Percentiles rank a stretch among this genome's conserved stretches.
These are phyloP conservation scores for Diatrype stigma DNA, from an alignment of 2,329 filamentous ascomycete genomes.

Conservation along the genomic window DNA sequence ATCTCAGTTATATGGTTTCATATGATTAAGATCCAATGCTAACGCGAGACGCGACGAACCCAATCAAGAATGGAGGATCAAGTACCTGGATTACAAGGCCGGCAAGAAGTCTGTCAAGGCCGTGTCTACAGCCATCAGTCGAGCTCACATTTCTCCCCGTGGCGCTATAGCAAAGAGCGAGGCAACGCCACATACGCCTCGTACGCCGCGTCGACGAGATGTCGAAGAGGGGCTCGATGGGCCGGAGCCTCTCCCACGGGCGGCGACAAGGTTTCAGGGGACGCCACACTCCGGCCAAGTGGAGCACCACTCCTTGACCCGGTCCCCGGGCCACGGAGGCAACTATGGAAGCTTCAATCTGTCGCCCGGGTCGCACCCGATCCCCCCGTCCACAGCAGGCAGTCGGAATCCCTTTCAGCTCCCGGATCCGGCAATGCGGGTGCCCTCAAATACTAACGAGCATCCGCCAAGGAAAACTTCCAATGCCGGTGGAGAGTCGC, in stretches of 20 bases:
- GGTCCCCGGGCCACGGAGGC: conserved; percentile 31
- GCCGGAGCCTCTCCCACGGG: conserved; percentile 21
- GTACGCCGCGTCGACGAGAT: conserved; percentile 19
- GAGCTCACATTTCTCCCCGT: conserved; percentile 50
- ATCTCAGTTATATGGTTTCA: too few species aligned
- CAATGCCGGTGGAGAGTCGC: conserved; percentile 10
- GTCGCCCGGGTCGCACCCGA: conserved; percentile 31
- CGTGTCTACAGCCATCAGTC: conserved; percentile 66
- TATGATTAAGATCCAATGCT: neutral
- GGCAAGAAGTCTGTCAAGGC: conserved; percentile 94
- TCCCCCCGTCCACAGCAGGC: conserved; percentile 12
- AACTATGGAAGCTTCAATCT: conserved; percentile 52
- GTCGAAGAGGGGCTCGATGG: conserved; percentile 1
- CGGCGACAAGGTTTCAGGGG: conserved; percentile 6
- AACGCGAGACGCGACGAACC: neutral
- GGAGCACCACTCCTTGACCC: conserved; percentile 40
- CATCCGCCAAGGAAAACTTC: conserved; percentile 9
- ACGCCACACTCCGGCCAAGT: conserved; percentile 12
- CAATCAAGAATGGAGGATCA: conserved; percentile 74
- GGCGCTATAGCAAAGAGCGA: conserved; percentile 28
- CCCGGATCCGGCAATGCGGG: conserved; percentile 48
- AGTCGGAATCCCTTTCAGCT: conserved; percentile 44
- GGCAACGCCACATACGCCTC: conserved; percentile 25
- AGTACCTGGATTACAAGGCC: conserved; percentile 93
- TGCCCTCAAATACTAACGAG: conserved; percentile 29